A percentile compares a stretch with the other conserved stretches of the same genome.
Evolutionary conservation across 805 yeast genomes (phyloP).

Genomic region (Komagataella populi): DNA sequence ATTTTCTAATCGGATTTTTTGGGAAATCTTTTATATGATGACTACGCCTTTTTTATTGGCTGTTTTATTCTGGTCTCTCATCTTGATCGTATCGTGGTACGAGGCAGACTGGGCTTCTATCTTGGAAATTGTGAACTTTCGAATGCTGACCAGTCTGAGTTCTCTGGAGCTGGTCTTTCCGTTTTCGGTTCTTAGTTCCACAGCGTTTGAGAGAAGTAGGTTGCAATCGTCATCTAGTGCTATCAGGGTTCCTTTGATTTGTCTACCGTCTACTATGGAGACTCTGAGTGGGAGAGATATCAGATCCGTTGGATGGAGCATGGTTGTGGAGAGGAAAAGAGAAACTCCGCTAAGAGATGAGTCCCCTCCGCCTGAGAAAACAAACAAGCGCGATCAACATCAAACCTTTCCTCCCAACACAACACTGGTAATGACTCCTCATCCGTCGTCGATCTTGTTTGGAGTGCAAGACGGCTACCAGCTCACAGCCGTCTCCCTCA

Average conservation of each 20-base stretch:
- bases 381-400: background rate
- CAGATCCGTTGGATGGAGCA: conserved; percentile 18
- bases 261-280: conserved; percentile 17
- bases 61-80: conserved; percentile 1
- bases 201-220: conserved; percentile 23
- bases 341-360: background rate
- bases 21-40: background rate
- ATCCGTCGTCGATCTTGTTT: conserved; percentile 5
- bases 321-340: conserved; percentile 4
- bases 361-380: background rate
- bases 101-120: conserved; percentile 14
- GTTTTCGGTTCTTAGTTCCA: conserved; percentile 12
- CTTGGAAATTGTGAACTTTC: conserved; percentile 22
- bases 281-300: conserved; percentile 17
- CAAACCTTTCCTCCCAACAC: background rate
- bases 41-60: background rate
- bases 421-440: background rate
- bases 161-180: conserved; percentile 15
- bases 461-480: conserved; percentile 4
- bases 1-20: background rate
- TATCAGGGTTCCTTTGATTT: conserved; percentile 22
- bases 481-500: conserved; percentile 13
- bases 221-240: conserved; percentile 31
- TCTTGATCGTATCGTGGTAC: conserved; percentile 5
- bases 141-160: conserved; percentile 42